Evolutionary conservation across 1,284 basidiomycete species (phyloP), one percentile per base, ranked within the genome.

Genomic region (Ustilago esculenta): DNA sequence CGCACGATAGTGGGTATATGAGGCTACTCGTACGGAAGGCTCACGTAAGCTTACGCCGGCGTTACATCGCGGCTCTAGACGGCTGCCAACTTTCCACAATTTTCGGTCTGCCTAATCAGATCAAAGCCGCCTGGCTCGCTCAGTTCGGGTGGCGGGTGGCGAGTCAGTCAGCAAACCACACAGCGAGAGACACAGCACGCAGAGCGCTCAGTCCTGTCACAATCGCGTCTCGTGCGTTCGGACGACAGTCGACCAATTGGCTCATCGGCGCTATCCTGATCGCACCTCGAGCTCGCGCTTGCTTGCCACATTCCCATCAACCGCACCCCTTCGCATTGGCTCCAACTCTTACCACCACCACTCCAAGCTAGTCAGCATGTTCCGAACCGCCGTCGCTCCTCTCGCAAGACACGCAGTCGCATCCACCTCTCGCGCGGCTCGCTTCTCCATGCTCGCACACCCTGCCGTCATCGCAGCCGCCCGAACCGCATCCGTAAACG

Each of bases 351-450:
- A 17, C 30, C 32, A 17, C 35, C 15, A 52, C 25, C 23, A 34
- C 25, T 20, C 9, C 32, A 43, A 18, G n/a, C 12, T 27, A 59
- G 30, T 20, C 44, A 54, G 8, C 33, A 71, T 72, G 64, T 41
- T 72, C 47, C 54, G 64, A 34, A 72, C 56, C 64, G 27, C 69
- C 33, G 9, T 72, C 46, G 52, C 59, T 11, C 55, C 64, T n/a
- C 5, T 72, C 35, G 64, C 64, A 29, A 57, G 59, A 30, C 55
- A 67, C 27, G 69, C 59, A 12, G 54, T 59, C 25, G 69, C 58
- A 32, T 67, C 63, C 15, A 48, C 64, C 15, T 66, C 58, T 8
- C 49, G 68, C 32, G 17, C 56, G 8, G 64, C 59, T 15, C 54
- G 46, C 18, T 64, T 73, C 47, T 59, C 58, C 10, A 59, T 52